Conservation (phyloP, 139 green algal species). For the Haematococcus sp. region DNA sequence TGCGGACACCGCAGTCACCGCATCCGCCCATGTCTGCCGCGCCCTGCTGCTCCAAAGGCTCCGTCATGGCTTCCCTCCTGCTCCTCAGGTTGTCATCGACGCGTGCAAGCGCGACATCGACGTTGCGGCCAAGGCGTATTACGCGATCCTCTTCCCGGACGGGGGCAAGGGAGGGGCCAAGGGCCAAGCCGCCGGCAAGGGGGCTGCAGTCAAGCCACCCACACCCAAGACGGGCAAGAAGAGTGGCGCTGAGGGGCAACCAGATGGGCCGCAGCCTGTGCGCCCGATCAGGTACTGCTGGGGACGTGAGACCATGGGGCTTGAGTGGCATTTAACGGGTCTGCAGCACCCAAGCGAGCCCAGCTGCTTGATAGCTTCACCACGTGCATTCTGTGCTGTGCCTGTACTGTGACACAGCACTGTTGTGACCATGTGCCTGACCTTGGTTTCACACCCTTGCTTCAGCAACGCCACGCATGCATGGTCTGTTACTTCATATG, state of each 20-base stretch:
- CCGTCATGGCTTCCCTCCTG: constrained; percentile 14
- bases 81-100: constrained; percentile 37
- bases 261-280: constrained; percentile 1
- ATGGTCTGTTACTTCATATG: too few relatives aligned
- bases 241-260: not conserved
- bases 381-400: too few relatives aligned
- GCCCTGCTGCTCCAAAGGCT: not conserved
- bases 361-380: too few relatives aligned
- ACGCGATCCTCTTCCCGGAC: constrained; percentile 12
- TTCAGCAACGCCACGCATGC: too few relatives aligned
- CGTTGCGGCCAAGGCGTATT: constrained; percentile 34
- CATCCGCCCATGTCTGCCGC: not conserved
- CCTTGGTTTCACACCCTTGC: too few relatives aligned
- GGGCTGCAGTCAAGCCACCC: too few relatives aligned
- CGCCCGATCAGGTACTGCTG: not conserved
- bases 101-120: constrained; percentile 45
- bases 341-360: too few relatives aligned
- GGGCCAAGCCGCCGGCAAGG: not conserved
- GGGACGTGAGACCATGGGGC: constrained; percentile 3
- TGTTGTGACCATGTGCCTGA: too few relatives aligned
- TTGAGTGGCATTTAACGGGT: too few relatives aligned
- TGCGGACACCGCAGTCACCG: not conserved
- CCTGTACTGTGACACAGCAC: too few relatives aligned
- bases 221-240: constrained; percentile 3
- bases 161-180: constrained; percentile 9